Conservation (phyloP, 352 stramenopile genomes). For the Aphanomyces invadans region DNA sequence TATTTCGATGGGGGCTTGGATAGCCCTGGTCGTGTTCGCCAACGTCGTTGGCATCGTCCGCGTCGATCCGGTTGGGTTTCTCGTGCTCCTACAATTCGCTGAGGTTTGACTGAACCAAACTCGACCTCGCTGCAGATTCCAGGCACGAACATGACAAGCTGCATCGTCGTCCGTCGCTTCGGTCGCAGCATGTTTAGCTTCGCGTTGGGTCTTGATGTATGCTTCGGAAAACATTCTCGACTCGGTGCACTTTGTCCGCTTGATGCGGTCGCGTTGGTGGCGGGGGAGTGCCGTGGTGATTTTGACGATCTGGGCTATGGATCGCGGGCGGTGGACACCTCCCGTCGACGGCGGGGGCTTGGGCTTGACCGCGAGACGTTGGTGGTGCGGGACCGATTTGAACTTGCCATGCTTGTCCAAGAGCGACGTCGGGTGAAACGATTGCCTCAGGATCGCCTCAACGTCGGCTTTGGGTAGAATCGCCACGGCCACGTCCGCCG, state of each 20-base stretch:
- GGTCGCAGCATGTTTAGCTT: not conserved
- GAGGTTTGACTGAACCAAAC: too few relatives aligned
- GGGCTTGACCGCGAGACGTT: not conserved
- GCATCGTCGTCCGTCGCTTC: too few relatives aligned
- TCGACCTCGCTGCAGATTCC: too few relatives aligned
- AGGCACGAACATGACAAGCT: too few relatives aligned
- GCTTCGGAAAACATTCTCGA: not conserved
- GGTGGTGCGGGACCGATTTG: too few relatives aligned
- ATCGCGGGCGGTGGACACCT: not conserved
- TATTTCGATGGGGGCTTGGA: too few relatives aligned
- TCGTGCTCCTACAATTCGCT: too few relatives aligned
- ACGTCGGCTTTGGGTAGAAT: not conserved
- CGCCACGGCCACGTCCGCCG: not conserved
- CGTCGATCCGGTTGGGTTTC: too few relatives aligned
- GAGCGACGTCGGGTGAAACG: not conserved
- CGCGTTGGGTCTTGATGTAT: not conserved
- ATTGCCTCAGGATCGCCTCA: not conserved
- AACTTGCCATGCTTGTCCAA: too few relatives aligned
- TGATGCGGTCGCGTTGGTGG: not conserved
- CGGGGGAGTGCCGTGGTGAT: not conserved
- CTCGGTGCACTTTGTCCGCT: not conserved
- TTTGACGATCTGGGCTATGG: not conserved
- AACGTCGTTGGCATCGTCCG: too few relatives aligned
- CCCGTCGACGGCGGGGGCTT: not conserved
- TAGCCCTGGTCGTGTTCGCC: too few relatives aligned